Evolutionary conservation across 164 flowering plant species (phyloP).

Genomic region (Cinnamomum micranthum): DNA sequence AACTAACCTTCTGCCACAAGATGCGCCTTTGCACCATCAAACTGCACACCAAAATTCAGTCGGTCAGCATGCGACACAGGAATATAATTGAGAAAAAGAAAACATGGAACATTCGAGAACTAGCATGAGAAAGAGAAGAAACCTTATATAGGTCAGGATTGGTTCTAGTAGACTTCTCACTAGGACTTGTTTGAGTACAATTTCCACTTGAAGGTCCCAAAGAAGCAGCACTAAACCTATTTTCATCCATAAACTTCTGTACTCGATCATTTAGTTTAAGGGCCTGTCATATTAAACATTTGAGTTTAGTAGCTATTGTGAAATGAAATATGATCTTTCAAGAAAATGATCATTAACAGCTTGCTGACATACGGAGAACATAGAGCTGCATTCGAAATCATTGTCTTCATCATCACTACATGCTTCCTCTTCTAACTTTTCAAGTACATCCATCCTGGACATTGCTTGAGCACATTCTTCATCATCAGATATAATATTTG

Average conservation of each 20-base stretch:
- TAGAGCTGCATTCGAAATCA: slow-evolving; percentile 6
- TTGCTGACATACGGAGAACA: slow-evolving; percentile 11
- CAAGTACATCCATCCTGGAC: slow-evolving; percentile 74
- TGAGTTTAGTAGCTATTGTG: not conserved
- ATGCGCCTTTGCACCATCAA: slow-evolving; percentile 26
- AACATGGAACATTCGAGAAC: not conserved
- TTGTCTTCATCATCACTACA: slow-evolving; percentile 18
- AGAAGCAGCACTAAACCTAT: not conserved
- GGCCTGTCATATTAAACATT: slow-evolving; percentile 9
- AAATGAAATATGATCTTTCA: not conserved
- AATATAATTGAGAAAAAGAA: not conserved
- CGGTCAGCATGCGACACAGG: not conserved
- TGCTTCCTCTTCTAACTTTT: slow-evolving; percentile 53
- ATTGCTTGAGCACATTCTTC: slow-evolving; percentile 61
- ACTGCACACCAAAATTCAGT: slow-evolving; percentile 28
- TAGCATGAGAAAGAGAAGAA: not conserved
- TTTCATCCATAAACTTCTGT: slow-evolving; percentile 12
- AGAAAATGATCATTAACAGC: slow-evolving; percentile 16
- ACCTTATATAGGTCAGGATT: not conserved
- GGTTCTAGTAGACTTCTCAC: slow-evolving; percentile 22
- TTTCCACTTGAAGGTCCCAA: slow-evolving; percentile 7
- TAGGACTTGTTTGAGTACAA: slow-evolving; percentile 5
- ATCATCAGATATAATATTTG: slow-evolving; percentile 35
- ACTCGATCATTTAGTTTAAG: slow-evolving; percentile 10
- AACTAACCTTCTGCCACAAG: slow-evolving; percentile 39